A percentile compares a stretch with the other conserved stretches of the same genome.
Evolutionary conservation across 2,329 filamentous ascomycete species (phyloP).

Genomic region (Penicillium sp.): DNA sequence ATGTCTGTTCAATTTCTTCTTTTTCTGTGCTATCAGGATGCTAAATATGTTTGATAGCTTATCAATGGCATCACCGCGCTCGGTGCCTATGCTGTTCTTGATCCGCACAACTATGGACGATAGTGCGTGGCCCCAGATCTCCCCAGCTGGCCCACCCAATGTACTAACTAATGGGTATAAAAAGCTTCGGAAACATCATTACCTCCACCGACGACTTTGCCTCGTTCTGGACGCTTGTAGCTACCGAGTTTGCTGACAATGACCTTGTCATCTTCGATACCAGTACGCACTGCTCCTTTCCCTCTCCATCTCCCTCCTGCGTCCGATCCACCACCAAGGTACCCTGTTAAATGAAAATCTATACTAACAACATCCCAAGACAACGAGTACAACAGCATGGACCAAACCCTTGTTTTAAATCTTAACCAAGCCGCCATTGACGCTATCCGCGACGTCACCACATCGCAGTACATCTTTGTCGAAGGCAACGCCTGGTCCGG

Average conservation of each 20-base stretch:
- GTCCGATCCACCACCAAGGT: not conserved
- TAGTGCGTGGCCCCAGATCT: conserved; percentile 28
- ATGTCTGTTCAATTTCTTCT: not conserved
- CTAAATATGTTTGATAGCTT: conserved; percentile 24
- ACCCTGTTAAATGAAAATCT: no score
- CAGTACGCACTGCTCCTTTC: conserved; percentile 36
- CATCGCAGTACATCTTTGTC: conserved; percentile 61
- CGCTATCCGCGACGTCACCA: conserved; percentile 65
- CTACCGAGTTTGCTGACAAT: conserved; percentile 59
- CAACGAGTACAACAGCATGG: conserved; percentile 70
- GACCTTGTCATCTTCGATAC: conserved; percentile 66
- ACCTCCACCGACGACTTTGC: conserved; percentile 56
- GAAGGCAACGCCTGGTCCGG: conserved; percentile 59
- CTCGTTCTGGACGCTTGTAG: conserved; percentile 63
- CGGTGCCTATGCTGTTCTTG: conserved; percentile 59
- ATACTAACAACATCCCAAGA: conserved; percentile 39
- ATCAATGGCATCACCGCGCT: conserved; percentile 47
- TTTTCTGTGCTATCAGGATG: not conserved
- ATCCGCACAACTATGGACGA: conserved; percentile 66
- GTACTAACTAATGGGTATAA: not conserved
- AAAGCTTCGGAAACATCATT: conserved; percentile 31
- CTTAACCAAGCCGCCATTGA: conserved; percentile 70
- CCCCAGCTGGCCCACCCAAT: not conserved
- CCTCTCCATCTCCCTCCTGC: not conserved
- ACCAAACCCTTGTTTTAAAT: conserved; percentile 61